Conservation (phyloP, 1,139 yeast species). For the Saccharomyces hybrid region DNA sequence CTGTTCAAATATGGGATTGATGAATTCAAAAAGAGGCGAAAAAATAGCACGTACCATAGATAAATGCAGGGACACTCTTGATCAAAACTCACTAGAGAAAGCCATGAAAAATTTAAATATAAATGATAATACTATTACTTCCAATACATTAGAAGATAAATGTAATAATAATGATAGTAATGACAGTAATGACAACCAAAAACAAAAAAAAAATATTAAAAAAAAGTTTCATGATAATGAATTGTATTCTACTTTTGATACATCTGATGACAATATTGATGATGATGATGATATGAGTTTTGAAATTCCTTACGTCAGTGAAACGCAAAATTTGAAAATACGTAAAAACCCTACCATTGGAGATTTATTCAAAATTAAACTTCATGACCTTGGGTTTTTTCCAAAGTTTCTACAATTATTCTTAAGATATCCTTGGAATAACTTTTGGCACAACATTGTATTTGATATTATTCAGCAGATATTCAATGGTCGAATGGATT, state of each 20-base stretch:
- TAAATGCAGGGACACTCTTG: constrained; percentile 44
- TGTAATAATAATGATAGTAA: not conserved
- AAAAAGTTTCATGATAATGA: constrained; percentile 3
- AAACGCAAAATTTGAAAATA: constrained; percentile 51
- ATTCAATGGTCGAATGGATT: constrained; percentile 90
- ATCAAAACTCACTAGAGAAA: constrained; percentile 22
- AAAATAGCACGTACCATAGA: constrained; percentile 72
- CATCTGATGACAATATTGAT: constrained; percentile 11
- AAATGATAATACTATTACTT: constrained; percentile 9
- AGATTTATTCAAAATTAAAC: constrained; percentile 76
- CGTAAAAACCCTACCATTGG: constrained; percentile 78
- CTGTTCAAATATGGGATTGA: constrained; percentile 91
- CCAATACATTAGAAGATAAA: not conserved
- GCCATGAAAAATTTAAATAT: constrained; percentile 33
- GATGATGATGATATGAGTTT: constrained; percentile 34
- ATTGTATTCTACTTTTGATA: constrained; percentile 4
- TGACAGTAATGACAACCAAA: not conserved
- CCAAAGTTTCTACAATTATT: constrained; percentile 74
- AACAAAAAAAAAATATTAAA: not conserved
- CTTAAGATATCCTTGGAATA: constrained; percentile 94
- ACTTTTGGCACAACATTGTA: constrained; percentile 92
- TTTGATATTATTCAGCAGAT: constrained; percentile 96
- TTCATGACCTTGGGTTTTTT: constrained; percentile 74
- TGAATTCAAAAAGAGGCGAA: constrained; percentile 81
- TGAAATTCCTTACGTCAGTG: constrained; percentile 43